These are phyloP conservation scores for Corylus heterophylla DNA, from an alignment of 306 rosid species.

Conservation along the genomic window DNA sequence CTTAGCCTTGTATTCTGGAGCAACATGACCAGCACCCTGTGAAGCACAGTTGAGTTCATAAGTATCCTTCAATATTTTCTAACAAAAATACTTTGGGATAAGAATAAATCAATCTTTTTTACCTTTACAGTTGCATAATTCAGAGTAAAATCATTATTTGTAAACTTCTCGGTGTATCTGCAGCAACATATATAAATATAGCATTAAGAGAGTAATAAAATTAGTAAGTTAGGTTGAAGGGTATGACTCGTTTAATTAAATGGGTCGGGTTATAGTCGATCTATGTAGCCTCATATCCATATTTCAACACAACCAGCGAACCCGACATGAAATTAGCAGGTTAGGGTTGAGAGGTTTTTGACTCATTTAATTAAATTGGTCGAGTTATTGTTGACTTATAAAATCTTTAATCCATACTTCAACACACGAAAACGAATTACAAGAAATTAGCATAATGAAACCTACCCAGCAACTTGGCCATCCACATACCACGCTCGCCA, in stretches of 20 bases:
- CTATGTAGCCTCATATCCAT: too few relatives aligned
- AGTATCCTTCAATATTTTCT: neutral
- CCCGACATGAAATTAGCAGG: too few relatives aligned
- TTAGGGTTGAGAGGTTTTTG: too few relatives aligned
- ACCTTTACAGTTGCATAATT: constrained; percentile 25
- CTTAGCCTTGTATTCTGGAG: constrained; percentile 32
- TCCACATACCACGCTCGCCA: constrained; percentile 36
- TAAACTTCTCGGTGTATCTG: constrained; percentile 29
- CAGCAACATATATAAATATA: neutral
- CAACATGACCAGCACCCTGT: constrained; percentile 35
- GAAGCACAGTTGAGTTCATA: neutral
- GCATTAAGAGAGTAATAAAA: neutral
- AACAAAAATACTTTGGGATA: neutral
- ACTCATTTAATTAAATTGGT: too few relatives aligned
- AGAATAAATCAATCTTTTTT: neutral
- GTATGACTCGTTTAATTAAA: too few relatives aligned
- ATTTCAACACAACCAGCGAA: too few relatives aligned
- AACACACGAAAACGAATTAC: neutral
- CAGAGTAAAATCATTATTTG: constrained; percentile 11
- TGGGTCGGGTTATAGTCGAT: too few relatives aligned
- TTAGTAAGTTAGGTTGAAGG: too few relatives aligned
- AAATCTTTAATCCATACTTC: too few relatives aligned
- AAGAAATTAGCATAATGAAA: neutral
- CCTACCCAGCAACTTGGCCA: constrained; percentile 40
- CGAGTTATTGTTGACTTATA: too few relatives aligned